Base-by-base conservation (phyloP, 345 rosid species). In the Populus ilicifolia region DNA sequence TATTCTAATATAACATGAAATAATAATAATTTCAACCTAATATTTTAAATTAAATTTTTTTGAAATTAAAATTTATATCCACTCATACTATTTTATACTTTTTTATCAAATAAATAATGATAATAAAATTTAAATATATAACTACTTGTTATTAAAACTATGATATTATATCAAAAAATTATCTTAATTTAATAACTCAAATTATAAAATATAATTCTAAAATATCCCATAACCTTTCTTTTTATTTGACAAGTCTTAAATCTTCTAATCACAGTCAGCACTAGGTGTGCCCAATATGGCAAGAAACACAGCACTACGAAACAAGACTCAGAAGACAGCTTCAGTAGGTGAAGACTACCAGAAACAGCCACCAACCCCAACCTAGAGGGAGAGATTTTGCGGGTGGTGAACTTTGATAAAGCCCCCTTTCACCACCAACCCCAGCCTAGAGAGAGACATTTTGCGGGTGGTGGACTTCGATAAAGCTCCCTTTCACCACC, bases 401-500 rank as follows among this genome's bases (percentile, higher is more conserved):
- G 52, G 78, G 38, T 20, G 81, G 75, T 65, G 30, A 56, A 67
- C 48, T n/a, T 33, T 48, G 71, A n/a, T 3, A 6, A 18, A 8
- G 68, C 48, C 41, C 14, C 33, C 33, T 30, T 30, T 30, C 33
- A 30, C 75, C 4, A 80, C 83, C 81, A 81, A 79, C 83, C 81
- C 71, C 25, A n/a, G 13, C 35, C 14, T 18, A 13, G 0, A 11
- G 0, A 33, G 5, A 11, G 2, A 8, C 4, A 13, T 46, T 44
- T 13, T 7, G 35, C 69, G 52, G 78, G 38, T 25, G 81, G 75
- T 65, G 33, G 54, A 67, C 30, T 30, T 33, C 48, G 71, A 23
- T 3, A 7, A 18, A 8, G 68, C 39, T 52, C 16, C 36, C 52
- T 71, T 61, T 70, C 81, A 50, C 50, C 85, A 82, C 87, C 87